Evolutionary conservation across 495 filamentous ascomycete species (phyloP).

Genomic region (Aspergillus mulundensis): DNA sequence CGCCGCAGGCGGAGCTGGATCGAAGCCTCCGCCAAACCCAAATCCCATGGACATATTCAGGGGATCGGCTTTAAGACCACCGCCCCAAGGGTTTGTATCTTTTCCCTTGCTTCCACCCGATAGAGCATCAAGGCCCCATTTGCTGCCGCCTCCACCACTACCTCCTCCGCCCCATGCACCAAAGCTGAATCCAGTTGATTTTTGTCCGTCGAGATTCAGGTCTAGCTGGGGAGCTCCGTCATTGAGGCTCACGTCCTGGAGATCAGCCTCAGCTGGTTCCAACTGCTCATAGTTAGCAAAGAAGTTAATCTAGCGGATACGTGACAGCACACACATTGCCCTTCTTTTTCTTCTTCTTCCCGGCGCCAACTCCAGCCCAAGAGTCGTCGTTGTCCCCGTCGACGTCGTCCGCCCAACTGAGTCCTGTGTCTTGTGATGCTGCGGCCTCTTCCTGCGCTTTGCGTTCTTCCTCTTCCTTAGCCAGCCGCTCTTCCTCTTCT

Average conservation of each 20-base stretch:
- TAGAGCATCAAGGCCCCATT: slow-evolving; percentile 32
- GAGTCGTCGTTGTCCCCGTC: slow-evolving; percentile 30
- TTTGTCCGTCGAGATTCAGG: slow-evolving; percentile 37
- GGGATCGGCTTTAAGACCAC: slow-evolving; percentile 34
- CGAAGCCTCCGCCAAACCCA: slow-evolving; percentile 44
- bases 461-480: slow-evolving; percentile 35
- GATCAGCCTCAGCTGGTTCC: slow-evolving; percentile 22
- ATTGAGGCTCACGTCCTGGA: slow-evolving; percentile 46
- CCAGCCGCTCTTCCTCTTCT: slow-evolving; percentile 29
- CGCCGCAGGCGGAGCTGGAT: slow-evolving; percentile 23
- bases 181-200: slow-evolving; percentile 37
- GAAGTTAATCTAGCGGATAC: background rate
- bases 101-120: slow-evolving; percentile 35
- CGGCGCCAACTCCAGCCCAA: slow-evolving; percentile 34
- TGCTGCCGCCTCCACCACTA: slow-evolving; percentile 23
- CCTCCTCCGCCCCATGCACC: slow-evolving; percentile 43
- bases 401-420: slow-evolving; percentile 44
- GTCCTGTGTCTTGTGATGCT: slow-evolving; percentile 27
- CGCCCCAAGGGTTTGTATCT: slow-evolving; percentile 41
- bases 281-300: background rate
- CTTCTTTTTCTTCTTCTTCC: slow-evolving; percentile 50
- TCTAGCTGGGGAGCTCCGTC: slow-evolving; percentile 43
- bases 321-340: slow-evolving; percentile 34
- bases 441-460: slow-evolving; percentile 30
- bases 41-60: slow-evolving; percentile 37